Evolutionary conservation across 257 asterid genomes (phyloP), one percentile per base, ranked within the genome.

Genomic region (Coffea eugenioides): DNA sequence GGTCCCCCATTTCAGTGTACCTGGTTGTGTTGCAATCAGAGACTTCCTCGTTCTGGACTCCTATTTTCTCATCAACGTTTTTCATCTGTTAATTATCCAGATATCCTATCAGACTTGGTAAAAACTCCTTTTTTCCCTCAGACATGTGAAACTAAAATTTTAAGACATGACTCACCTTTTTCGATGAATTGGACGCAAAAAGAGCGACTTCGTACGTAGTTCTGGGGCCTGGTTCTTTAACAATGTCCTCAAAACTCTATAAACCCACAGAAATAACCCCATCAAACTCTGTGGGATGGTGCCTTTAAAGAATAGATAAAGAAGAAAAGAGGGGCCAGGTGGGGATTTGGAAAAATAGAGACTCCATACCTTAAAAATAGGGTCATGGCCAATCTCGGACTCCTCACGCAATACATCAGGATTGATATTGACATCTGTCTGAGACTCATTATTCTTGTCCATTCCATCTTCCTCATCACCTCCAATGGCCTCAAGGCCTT

Each of bases 151-250:
- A 54, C 75, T 18, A 76, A 67, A 52, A 41, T 0, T 14, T 61
- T 0, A 61, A 69, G 20, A 61, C n/a, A 46, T 74, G 71, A 61
- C 57, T 62, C 9, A 76, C 94, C 93, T 90, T 94, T 85, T 89
- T 87, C 97, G 94, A 86, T 41, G 94, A 77, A 83, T 91, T 82
- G 9, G 92, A 87, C 69, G 96, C 94, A 86, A 88, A 77, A 82
- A 83, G 86, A 66, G 98, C 84, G 84, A 96, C 92, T 80, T 96
- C 99, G 77, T 86, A 90, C 48, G 86, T 81, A 71, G 91, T 73
- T 87, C 87, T 94, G 52, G 91, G 88, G 84, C 88, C 91, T 69
- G 97, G 89, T 76, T 87, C 89, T 84, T 86, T 91, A 25, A 71
- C 78, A 78, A 78, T 83, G 57, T 85, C 93, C 82, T 88, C 88